Conservation (phyloP, 257 asterid species). For the Solanum stenotomum region DNA sequence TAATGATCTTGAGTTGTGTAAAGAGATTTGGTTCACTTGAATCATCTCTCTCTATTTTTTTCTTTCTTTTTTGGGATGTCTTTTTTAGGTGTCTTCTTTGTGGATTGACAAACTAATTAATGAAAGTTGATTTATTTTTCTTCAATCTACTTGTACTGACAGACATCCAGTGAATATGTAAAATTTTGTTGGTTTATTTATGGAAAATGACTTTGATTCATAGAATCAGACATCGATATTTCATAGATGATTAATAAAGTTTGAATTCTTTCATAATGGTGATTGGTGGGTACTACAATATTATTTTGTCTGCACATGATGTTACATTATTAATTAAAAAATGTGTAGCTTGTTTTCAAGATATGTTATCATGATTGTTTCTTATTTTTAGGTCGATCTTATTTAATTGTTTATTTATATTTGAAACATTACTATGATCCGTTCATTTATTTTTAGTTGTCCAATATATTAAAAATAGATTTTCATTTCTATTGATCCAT, state of each 20-base stretch:
- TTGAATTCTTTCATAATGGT: neutral
- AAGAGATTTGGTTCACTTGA: constrained; percentile 4
- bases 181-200: constrained; percentile 12
- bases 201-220: neutral
- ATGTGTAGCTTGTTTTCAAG: constrained; percentile 9
- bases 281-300: neutral
- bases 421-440: neutral
- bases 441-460: neutral
- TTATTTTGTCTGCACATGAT: neutral
- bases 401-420: neutral
- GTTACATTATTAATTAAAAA: neutral
- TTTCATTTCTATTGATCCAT: too few species aligned
- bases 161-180: neutral
- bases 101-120: constrained; percentile 9
- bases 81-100: constrained; percentile 5
- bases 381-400: constrained; percentile 30
- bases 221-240: neutral
- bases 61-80: neutral
- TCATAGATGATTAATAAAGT: neutral
- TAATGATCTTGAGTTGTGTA: constrained; percentile 6
- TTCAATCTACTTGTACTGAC: neutral
- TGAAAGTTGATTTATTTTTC: constrained; percentile 11
- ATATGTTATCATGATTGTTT: constrained; percentile 24
- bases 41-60: constrained; percentile 12
- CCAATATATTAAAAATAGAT: neutral